phyloP scores from a whole-genome alignment of 768 basidiomycete species.

The Rhodotorula graminis region DNA sequence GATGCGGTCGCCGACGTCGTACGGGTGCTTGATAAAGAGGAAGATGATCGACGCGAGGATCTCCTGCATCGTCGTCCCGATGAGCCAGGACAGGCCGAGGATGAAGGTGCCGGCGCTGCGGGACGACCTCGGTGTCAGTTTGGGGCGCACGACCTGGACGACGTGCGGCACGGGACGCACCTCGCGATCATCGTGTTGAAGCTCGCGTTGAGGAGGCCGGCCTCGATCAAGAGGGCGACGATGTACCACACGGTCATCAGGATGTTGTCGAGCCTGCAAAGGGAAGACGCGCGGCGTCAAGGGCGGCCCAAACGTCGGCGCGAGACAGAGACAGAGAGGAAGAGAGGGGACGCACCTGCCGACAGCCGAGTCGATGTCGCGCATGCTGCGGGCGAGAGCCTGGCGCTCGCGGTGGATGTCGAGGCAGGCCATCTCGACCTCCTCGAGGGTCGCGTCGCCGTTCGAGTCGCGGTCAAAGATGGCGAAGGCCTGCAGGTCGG shows the following conservation, averaged over 20 bases:
- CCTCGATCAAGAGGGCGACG: conserved; percentile 69
- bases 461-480: conserved; percentile 51
- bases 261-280: conserved; percentile 67
- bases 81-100: conserved; percentile 50
- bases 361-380: conserved; percentile 83
- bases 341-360: conserved; percentile 50
- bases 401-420: conserved; percentile 80
- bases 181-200: conserved; percentile 36
- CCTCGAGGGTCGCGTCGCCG: conserved; percentile 53
- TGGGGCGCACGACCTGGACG: not conserved
- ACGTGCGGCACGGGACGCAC: conserved; percentile 14
- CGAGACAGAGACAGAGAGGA: not conserved
- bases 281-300: no score
- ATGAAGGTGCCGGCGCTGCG: conserved; percentile 61
- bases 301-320: not conserved
- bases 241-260: conserved; percentile 69
- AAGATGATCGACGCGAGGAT: conserved; percentile 82
- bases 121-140: not conserved
- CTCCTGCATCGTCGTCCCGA: conserved; percentile 67
- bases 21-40: conserved; percentile 56
- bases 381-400: conserved; percentile 78
- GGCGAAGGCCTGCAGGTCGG: conserved; percentile 46
- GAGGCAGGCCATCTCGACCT: conserved; percentile 59
- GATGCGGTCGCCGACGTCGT: conserved; percentile 70
- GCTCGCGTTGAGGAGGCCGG: conserved; percentile 62